Conservation (phyloP, 2,329 filamentous ascomycete species). For the Monascus ruber region DNA sequence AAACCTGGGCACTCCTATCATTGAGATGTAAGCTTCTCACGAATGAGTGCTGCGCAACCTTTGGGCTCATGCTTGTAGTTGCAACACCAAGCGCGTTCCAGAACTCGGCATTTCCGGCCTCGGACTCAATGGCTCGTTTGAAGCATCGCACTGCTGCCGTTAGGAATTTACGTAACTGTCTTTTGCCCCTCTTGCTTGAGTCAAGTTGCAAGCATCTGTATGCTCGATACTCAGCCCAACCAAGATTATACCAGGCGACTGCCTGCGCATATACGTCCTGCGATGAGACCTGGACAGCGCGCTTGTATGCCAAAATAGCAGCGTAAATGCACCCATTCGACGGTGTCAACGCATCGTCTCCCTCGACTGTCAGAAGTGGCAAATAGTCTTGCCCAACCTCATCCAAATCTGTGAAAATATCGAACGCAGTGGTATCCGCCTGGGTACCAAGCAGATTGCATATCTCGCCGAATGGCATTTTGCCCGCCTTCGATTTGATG, state of each 20-base stretch:
- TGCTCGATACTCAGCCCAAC: constrained; percentile 81
- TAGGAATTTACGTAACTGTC: constrained; percentile 52
- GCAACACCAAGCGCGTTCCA: constrained; percentile 94
- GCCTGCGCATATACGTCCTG: constrained; percentile 78
- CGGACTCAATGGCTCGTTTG: constrained; percentile 89
- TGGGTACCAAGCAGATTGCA: constrained; percentile 46
- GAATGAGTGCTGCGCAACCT: constrained; percentile 86
- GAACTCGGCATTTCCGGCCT: constrained; percentile 87
- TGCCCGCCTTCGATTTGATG: constrained; percentile 54
- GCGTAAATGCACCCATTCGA: constrained; percentile 51
- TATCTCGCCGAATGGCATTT: constrained; percentile 50
- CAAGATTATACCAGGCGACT: constrained; percentile 93
- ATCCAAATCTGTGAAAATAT: constrained; percentile 59
- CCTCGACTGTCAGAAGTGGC: constrained; percentile 20
- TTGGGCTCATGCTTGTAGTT: constrained; percentile 73
- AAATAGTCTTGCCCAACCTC: constrained; percentile 40
- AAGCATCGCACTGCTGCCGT: constrained; percentile 80
- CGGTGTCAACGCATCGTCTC: constrained; percentile 20
- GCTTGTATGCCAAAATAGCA: constrained; percentile 75
- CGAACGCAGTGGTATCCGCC: constrained; percentile 42
- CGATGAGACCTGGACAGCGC: constrained; percentile 61
- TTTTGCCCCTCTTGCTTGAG: constrained; percentile 36
- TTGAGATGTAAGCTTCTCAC: constrained; percentile 87
- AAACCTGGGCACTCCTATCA: constrained; percentile 70
- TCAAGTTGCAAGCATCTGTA: constrained; percentile 50